These are phyloP conservation scores for Alternaria brassicae DNA, from an alignment of 2,329 filamentous ascomycete species.

Conservation along the genomic window DNA sequence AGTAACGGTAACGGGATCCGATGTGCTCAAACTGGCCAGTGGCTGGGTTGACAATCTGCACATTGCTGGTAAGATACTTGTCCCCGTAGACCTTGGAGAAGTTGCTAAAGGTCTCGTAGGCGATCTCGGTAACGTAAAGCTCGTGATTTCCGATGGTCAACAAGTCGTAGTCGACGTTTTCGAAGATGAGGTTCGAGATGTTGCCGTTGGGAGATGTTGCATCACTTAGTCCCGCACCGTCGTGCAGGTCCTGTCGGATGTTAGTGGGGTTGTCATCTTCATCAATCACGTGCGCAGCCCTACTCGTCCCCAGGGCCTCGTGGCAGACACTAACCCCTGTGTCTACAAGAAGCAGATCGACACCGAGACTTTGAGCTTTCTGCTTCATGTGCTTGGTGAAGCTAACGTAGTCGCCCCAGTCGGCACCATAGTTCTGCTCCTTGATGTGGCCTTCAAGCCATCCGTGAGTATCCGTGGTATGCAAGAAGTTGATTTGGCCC, in stretches of 20 bases:
- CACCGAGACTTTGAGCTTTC: constrained; percentile 63
- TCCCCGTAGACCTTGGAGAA: constrained; percentile 66
- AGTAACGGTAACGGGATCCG: constrained; percentile 59
- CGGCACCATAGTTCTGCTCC: constrained; percentile 68
- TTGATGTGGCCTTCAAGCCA: constrained; percentile 69
- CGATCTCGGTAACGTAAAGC: constrained; percentile 67
- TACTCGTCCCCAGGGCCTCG: not conserved
- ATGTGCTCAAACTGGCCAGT: constrained; percentile 56
- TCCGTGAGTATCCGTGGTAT: constrained; percentile 68
- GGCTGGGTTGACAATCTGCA: constrained; percentile 56
- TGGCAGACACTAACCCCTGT: constrained; percentile 55
- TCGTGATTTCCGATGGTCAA: constrained; percentile 69
- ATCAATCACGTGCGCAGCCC: not conserved
- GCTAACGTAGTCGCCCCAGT: constrained; percentile 71
- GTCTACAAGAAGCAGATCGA: constrained; percentile 67
- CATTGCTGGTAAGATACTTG: constrained; percentile 62
- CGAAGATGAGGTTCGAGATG: constrained; percentile 61
- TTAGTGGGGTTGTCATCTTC: constrained; percentile 1
- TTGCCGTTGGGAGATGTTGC: constrained; percentile 65
- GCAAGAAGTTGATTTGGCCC: constrained; percentile 72
- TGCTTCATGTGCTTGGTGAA: constrained; percentile 67
- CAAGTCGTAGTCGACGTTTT: constrained; percentile 62
- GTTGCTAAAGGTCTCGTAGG: constrained; percentile 67
- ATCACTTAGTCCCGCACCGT: constrained; percentile 69
- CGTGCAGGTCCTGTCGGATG: constrained; percentile 64